Base-by-base conservation (phyloP, 1,284 basidiomycete species). In the Cerrena zonata region DNA sequence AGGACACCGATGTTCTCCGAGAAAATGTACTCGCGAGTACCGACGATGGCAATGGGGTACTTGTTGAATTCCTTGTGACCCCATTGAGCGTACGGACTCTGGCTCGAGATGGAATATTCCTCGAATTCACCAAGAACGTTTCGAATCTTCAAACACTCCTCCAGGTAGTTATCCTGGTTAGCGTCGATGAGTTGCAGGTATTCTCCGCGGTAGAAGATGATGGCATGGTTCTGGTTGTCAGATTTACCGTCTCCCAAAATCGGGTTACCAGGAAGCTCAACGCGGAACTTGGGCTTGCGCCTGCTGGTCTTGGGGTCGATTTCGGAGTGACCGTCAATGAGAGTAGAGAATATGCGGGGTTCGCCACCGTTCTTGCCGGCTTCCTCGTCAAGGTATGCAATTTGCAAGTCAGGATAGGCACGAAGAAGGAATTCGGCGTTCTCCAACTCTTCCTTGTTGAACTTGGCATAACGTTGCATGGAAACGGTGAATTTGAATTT, bases 1-100 rank as follows among this genome's bases (percentile, higher is more conserved):
- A 99, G 79, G 40, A 99, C 91, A 79, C 96, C 96, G 63, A 99
- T 99, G 73, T 99, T 99, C 76, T 99, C 96, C 48, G 96, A 99
- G 77, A 99, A 99, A 65, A 99, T 98, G 75, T 99, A 99, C 75
- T 99, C 96, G 68, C 96, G 86, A 23, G 96, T 96, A 67, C 96
- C 96, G 55, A 99, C 82, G 69, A 99, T 99, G 39, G 96, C 96
- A 51, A 99, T 94, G 24, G 95, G 95, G 40, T 86, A 75, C 68
- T 88, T 92, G 59, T 75, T 78, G 70, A 96, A 96, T 66, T 96
- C 91, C 69, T 91, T 88, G 70, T 91, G 89, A 36, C 91, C 91
- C 83, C 88, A 91, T 62, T 90, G 86, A 10, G 92, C 92, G 68
- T 99, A 99, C 11, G 96, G 96, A 65, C 91, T 95, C 73, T 92